Conservation (phyloP, 2,329 filamentous ascomycete species). For the Alternaria gaisen region DNA sequence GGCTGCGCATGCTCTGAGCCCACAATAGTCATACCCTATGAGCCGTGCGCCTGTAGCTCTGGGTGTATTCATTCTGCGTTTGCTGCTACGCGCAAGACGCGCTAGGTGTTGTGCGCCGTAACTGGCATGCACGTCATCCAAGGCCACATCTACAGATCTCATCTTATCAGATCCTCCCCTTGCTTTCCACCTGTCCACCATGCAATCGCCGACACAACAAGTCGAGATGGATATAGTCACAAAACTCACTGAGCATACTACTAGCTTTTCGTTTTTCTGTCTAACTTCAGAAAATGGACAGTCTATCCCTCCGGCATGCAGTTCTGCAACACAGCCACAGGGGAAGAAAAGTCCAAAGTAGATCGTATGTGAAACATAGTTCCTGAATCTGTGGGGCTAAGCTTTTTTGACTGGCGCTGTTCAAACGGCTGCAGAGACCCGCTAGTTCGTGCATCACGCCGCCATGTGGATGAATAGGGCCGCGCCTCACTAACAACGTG, state of each 20-base stretch:
- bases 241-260: neutral
- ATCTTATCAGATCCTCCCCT: conserved; percentile 36
- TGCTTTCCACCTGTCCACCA: conserved; percentile 2
- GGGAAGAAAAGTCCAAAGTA: neutral
- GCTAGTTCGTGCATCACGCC: conserved; percentile 31
- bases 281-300: neutral
- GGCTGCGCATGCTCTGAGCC: neutral
- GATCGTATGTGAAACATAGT: conserved; percentile 7
- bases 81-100: conserved; percentile 9
- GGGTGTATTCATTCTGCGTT: neutral
- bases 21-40: neutral
- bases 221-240: neutral
- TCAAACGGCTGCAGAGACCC: conserved; percentile 24
- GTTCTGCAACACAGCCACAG: neutral
- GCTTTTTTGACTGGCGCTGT: conserved; percentile 26
- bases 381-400: conserved; percentile 15
- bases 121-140: conserved; percentile 34
- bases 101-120: conserved; percentile 15
- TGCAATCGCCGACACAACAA: conserved; percentile 1
- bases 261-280: neutral
- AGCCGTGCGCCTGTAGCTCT: neutral
- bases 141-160: conserved; percentile 16
- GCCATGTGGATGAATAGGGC: conserved; percentile 17
- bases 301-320: neutral
- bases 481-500: conserved; percentile 5